phyloP scores from a whole-genome alignment of 2,329 filamentous ascomycete genomes.

The Pseudogymnoascus sp. region DNA sequence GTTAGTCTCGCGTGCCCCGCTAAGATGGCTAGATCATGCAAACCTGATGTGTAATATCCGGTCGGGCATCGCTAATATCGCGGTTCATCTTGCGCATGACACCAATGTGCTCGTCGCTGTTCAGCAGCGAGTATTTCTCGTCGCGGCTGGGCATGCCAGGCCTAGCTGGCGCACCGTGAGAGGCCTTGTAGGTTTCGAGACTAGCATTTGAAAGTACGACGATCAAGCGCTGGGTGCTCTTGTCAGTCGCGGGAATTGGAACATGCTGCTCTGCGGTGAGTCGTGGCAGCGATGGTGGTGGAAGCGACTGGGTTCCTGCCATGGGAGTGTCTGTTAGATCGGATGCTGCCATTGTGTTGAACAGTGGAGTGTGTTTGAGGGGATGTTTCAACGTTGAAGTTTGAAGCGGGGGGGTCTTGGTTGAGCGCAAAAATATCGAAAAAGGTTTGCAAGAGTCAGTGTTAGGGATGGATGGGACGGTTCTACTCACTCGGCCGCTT shows the following conservation, averaged over 20 bases:
- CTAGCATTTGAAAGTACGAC: slow-evolving; percentile 96
- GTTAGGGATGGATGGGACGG: not conserved
- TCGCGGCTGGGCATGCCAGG: slow-evolving; percentile 58
- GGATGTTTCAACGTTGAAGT: slow-evolving; percentile 8
- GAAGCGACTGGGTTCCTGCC: slow-evolving; percentile 86
- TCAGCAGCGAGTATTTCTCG: slow-evolving; percentile 94
- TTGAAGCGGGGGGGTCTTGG: not conserved
- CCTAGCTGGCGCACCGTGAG: slow-evolving; percentile 58
- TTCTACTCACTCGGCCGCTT: slow-evolving; percentile 27
- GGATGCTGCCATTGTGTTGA: slow-evolving; percentile 3
- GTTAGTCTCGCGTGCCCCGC: slow-evolving; percentile 18
- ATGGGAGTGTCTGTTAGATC: slow-evolving; percentile 19
- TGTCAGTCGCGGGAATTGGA: slow-evolving; percentile 77
- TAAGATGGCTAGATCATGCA: slow-evolving; percentile 27
- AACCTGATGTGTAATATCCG: slow-evolving; percentile 98
- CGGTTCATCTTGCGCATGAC: slow-evolving; percentile 99
- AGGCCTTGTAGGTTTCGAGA: slow-evolving; percentile 93
- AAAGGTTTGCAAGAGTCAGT: slow-evolving; percentile 1
- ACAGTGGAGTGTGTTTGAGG: slow-evolving; percentile 3
- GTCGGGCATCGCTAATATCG: slow-evolving; percentile 94
- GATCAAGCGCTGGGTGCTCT: slow-evolving; percentile 83
- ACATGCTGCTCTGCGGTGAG: slow-evolving; percentile 88
- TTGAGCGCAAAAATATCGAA: slow-evolving; percentile 4
- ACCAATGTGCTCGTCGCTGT: slow-evolving; percentile 98
- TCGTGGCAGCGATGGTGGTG: slow-evolving; percentile 81